phyloP scores from a whole-genome alignment of 257 asterid genomes.

The Solanum megistacrolobum region DNA sequence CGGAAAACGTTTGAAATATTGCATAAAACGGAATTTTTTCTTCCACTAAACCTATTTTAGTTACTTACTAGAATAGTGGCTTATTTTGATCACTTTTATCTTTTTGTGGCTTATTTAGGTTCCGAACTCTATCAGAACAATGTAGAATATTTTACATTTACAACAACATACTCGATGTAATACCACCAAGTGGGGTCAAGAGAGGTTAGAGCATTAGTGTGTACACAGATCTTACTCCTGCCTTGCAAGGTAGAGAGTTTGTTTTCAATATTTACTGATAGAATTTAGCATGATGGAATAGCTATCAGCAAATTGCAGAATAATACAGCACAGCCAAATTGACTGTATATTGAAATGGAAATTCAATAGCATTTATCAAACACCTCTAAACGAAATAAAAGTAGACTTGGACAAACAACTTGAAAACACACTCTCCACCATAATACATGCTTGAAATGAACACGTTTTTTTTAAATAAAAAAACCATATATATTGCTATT shows the following conservation, averaged over 20 bases:
- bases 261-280: too few relatives aligned
- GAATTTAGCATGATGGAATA: not conserved
- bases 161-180: too few relatives aligned
- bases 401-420: not conserved
- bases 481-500: too few relatives aligned
- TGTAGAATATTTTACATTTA: not conserved
- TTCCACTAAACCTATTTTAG: too few relatives aligned
- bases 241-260: not conserved
- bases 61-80: too few relatives aligned
- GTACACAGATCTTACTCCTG: not conserved
- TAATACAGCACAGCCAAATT: not conserved
- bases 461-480: too few relatives aligned
- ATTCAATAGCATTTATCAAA: not conserved
- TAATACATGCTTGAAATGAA: not conserved
- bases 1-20: too few relatives aligned
- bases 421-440: not conserved
- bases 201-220: too few relatives aligned
- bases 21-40: too few relatives aligned
- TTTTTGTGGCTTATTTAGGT: too few relatives aligned
- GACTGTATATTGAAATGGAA: not conserved
- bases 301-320: not conserved
- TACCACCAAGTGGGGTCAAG: not conserved
- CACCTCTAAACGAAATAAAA: not conserved
- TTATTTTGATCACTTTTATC: too few relatives aligned
- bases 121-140: not conserved